Base-by-base conservation (phyloP, 768 basidiomycete genomes). In the Russula griseocarnosa region DNA sequence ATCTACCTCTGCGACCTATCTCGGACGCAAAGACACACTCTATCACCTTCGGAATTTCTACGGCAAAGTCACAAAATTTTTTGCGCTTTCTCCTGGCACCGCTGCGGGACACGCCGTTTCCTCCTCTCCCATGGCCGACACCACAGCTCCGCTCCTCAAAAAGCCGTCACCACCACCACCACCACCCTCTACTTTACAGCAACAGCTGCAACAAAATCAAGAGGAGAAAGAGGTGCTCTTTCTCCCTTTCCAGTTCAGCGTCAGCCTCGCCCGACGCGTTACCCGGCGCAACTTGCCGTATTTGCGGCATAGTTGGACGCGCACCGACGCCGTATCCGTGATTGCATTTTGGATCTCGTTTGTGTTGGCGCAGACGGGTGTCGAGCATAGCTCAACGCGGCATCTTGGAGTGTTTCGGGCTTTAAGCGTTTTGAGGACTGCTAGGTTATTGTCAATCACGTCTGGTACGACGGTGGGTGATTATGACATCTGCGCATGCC, bases 341-440 rank as follows among this genome's bases (percentile, higher is more conserved):
- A 67, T 88, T 14, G 82, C 85, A 66, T 98, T 94, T 74, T 98
- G 95, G 95, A 82, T 91, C 57, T 79, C 82, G 11, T 95, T 98
- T 71, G 74, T 72, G 0, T 79, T 98, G 60, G 85, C 92, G 0
- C 75, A 81, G n/a, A 68, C 78, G 0, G 90, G 90, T 0, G 68
- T 81, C 28, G 96, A 98, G 75, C 78, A 47, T 11, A 47, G 81
- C 11, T 85, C 86, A 2, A 67, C 72, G 20, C 73, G 84, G 58
- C 94, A 96, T 73, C 81, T 97, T 62, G 95, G 90, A 22, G 74
- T 94, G 36, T 98, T 98, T 71, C 82, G 94, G 49, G 94, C 94
- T 0, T 73, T 98, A 73, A 91, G 90, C 67, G 91, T 94, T 32
- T 77, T 98, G 20, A 79, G 96, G 67, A 88, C 86, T 2, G 86